phyloP scores from a whole-genome alignment of 495 filamentous ascomycete species.

The Cercophora scortea region DNA sequence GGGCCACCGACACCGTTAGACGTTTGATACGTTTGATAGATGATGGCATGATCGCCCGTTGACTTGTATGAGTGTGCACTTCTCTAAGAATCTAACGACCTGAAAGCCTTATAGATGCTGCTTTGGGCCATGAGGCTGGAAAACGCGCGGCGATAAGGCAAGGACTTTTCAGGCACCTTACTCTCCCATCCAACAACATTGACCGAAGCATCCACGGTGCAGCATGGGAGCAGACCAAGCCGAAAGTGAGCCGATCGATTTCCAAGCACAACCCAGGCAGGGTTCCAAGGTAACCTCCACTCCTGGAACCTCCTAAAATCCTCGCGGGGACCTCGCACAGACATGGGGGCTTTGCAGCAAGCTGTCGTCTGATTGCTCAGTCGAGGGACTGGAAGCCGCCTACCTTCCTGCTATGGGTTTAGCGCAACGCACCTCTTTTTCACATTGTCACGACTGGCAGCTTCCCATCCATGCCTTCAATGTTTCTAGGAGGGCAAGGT shows the following conservation, averaged over 20 bases:
- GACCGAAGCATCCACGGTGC: not conserved
- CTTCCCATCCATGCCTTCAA: conserved; percentile 1
- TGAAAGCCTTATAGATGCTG: too few relatives aligned
- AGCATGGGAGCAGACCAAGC: not conserved
- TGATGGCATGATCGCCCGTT: too few relatives aligned
- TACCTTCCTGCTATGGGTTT: conserved; percentile 12
- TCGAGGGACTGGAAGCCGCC: not conserved
- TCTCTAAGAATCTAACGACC: too few relatives aligned
- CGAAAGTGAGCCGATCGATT: conserved; percentile 6
- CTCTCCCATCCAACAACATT: too few relatives aligned
- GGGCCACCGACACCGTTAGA: too few relatives aligned
- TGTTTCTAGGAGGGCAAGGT: not conserved
- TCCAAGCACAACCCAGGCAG: not conserved
- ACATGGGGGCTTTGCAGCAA: conserved; percentile 11
- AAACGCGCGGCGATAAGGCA: too few relatives aligned
- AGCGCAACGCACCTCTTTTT: conserved; percentile 9
- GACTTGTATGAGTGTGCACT: too few relatives aligned
- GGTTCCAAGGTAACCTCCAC: conserved; percentile 2
- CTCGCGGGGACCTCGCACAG: conserved; percentile 1
- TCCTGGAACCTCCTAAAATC: conserved; percentile 4
- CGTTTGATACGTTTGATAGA: too few relatives aligned
- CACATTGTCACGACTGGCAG: not conserved
- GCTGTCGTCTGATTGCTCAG: conserved; percentile 23
- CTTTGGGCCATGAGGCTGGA: too few relatives aligned
- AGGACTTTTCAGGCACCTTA: not conserved